Evolutionary conservation across 2,329 filamentous ascomycete genomes (phyloP), one percentile per base, ranked within the genome.

Genomic region (Fusarium metavorans): DNA sequence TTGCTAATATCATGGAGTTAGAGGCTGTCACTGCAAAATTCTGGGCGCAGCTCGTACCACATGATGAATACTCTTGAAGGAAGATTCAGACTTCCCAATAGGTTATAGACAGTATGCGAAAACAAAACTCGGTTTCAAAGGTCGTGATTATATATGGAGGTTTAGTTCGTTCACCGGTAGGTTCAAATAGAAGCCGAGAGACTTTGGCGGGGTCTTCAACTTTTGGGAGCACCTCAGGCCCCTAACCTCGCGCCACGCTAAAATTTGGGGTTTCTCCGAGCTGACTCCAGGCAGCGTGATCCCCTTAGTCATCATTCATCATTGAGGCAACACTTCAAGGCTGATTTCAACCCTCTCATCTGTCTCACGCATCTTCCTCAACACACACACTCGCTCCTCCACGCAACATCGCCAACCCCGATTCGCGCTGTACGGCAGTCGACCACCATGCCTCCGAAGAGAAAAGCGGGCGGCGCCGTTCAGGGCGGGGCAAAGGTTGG

Each of bases 361-460:
- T 20, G 35, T 23, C 20, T 23, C 13, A 27, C 34, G 62, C 30
- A 30, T 41, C 58, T 57, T 62, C 54, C 41, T 56, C 35, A 39
- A 45, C 34, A 23, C 27, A 23, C 43, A 37, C 48, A 23, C 32
- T 67, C 11, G 58, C 37, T 62, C 63, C 14, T 60, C 63, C 45
- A 64, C 32, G 59, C 45, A 72, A 67, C 54, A 67, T 48, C 59
- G 41, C 41, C 60, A 59, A 48, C 39, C 54, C 60, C 63, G 27
- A 50, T 54, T 35, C 3, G 43, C 64, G 63, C 56, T 72, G 37
- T 7, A 54, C 74, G 57, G 32, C 70, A 81, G 68, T 67, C 50
- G 60, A 64, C 39, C 60, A 71, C 69, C 27, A 94, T 95, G 93
- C 89, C 92, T 73, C 86, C 88, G 20, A 95, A 95, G 85, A 89